A percentile compares a stretch with the other conserved stretches of the same genome.
Evolutionary conservation across 108 stramenopile genomes (phyloP).

Genomic region (Cyclostephanos tholiformis): DNA sequence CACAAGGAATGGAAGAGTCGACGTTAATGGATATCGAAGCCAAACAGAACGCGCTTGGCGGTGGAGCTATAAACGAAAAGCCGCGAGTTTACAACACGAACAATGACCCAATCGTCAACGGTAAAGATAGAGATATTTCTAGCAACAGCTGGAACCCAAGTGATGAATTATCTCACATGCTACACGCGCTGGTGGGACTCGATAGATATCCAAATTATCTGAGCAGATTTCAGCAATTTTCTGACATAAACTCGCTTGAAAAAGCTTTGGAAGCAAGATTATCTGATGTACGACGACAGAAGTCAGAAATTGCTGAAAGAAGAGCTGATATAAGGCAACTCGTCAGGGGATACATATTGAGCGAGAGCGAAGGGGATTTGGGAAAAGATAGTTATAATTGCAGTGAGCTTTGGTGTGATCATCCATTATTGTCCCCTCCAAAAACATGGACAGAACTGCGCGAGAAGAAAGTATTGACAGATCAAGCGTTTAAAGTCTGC

Average conservation of each 20-base stretch:
- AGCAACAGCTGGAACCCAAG: constrained; percentile 48
- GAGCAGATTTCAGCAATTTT: constrained; percentile 44
- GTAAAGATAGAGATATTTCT: not conserved
- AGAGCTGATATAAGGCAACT: constrained; percentile 36
- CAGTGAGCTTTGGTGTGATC: constrained; percentile 9
- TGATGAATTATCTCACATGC: constrained; percentile 59
- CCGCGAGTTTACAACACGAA: constrained; percentile 36
- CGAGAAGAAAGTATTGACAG: constrained; percentile 21
- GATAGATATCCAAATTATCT: constrained; percentile 86
- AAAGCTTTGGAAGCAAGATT: constrained; percentile 57
- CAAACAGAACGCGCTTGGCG: constrained; percentile 31
- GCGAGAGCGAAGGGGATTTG: constrained; percentile 9
- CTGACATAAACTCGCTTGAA: constrained; percentile 61
- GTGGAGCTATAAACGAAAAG: constrained; percentile 87
- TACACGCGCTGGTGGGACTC: constrained; percentile 80
- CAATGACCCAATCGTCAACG: not conserved
- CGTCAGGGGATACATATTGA: constrained; percentile 23
- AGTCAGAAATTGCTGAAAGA: constrained; percentile 29
- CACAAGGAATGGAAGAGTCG: not conserved
- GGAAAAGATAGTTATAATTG: constrained; percentile 19
- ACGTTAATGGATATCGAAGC: not conserved
- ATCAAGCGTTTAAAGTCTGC: constrained; percentile 39
- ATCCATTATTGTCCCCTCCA: constrained; percentile 31
- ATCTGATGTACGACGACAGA: constrained; percentile 53
- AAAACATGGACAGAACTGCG: constrained; percentile 36